Conservation (phyloP, 2,329 filamentous ascomycete genomes). For the Thielaviopsis musarum region DNA sequence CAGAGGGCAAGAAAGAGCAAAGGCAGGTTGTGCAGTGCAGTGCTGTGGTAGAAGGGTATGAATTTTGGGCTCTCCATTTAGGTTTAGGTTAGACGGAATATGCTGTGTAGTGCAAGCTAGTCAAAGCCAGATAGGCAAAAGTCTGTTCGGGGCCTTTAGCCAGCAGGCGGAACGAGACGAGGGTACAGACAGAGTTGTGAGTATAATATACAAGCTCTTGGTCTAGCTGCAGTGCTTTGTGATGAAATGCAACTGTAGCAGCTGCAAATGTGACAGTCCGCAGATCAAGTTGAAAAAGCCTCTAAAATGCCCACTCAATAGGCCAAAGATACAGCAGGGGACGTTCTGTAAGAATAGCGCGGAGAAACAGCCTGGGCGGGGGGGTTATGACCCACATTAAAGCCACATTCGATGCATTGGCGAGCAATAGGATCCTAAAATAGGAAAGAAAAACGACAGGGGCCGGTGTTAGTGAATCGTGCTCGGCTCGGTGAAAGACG, state of each 20-base stretch:
- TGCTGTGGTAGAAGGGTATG: background rate
- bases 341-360: background rate
- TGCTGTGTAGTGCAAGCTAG: background rate
- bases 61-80: background rate
- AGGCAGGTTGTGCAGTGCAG: background rate
- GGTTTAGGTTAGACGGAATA: background rate
- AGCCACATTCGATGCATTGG: slow-evolving; percentile 77
- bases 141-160: background rate
- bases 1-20: background rate
- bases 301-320: background rate
- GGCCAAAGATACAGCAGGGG: background rate
- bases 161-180: background rate
- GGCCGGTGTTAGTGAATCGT: slow-evolving; percentile 2
- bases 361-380: background rate
- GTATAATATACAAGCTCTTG: too few species aligned
- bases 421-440: slow-evolving; percentile 15
- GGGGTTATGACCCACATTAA: slow-evolving; percentile 41
- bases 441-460: background rate
- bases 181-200: background rate
- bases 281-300: too few species aligned
- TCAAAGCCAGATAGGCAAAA: background rate
- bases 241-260: too few species aligned
- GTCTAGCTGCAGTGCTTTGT: too few species aligned
- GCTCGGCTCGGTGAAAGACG: slow-evolving; percentile 8
- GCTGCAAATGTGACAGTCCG: too few species aligned